phyloP scores from a whole-genome alignment of 1,284 basidiomycete genomes.

The Mycena sp. region DNA sequence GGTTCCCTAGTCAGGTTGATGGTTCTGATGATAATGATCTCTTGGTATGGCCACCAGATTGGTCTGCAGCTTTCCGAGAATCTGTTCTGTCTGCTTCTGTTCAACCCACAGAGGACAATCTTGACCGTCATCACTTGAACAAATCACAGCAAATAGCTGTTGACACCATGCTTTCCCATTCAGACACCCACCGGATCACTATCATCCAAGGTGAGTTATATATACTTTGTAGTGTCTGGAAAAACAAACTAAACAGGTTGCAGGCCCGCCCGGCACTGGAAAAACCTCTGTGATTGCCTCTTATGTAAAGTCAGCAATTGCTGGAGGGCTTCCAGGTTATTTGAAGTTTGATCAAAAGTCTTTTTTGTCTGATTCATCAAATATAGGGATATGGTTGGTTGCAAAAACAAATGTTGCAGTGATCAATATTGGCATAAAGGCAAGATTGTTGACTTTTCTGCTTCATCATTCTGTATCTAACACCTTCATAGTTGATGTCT shows the following conservation, averaged over 20 bases:
- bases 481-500: conserved; percentile 44
- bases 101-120: conserved; percentile 27
- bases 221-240: neutral
- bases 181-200: conserved; percentile 53
- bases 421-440: conserved; percentile 61
- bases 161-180: conserved; percentile 57
- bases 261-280: conserved; percentile 57
- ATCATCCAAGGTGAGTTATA: conserved; percentile 59
- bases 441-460: neutral
- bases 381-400: conserved; percentile 70
- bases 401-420: conserved; percentile 65
- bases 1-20: conserved; percentile 44
- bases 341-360: neutral
- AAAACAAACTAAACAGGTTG: conserved; percentile 32
- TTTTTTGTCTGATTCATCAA: conserved; percentile 38
- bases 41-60: conserved; percentile 56
- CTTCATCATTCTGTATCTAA: conserved; percentile 29
- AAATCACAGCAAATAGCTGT: conserved; percentile 63
- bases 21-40: conserved; percentile 22
- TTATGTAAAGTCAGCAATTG: conserved; percentile 42
- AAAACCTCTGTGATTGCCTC: conserved; percentile 68
- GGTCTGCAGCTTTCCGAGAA: conserved; percentile 31
- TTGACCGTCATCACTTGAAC: conserved; percentile 51
- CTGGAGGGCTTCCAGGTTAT: conserved; percentile 10
- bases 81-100: conserved; percentile 12